Percentiles rank a stretch among this genome's conserved stretches.
phyloP scores from a whole-genome alignment of 2,329 filamentous ascomycete genomes.

The Verticillium klebahnii region DNA sequence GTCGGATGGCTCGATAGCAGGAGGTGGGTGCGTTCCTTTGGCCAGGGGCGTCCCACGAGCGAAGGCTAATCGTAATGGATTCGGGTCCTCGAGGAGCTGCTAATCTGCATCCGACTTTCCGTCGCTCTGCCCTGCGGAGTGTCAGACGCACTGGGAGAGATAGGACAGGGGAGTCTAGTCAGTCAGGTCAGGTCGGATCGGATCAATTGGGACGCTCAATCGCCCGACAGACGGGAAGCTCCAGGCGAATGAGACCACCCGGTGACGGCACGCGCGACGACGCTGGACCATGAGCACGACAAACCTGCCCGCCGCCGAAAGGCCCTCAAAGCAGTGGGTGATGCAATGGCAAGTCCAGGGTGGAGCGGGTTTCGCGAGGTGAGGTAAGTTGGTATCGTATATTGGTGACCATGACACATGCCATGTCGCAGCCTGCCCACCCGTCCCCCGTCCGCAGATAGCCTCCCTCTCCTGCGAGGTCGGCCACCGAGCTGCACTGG shows the following conservation, averaged over 20 bases:
- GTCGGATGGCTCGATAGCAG: background rate
- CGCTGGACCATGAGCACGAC: slow-evolving; percentile 10
- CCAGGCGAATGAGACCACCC: slow-evolving; percentile 32
- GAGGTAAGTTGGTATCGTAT: background rate
- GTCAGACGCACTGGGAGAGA: background rate
- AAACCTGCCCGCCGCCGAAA: background rate
- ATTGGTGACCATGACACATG: slow-evolving; percentile 5
- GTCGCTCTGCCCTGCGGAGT: background rate
- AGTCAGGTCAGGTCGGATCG: background rate
- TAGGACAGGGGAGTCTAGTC: background rate
- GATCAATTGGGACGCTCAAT: background rate
- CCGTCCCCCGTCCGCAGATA: background rate
- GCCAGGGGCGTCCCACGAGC: background rate
- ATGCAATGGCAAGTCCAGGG: background rate
- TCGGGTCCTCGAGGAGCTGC: background rate
- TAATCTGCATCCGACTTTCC: background rate
- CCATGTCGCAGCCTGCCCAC: background rate
- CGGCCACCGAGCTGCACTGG: background rate
- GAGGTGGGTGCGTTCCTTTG: background rate
- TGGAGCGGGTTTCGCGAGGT: background rate
- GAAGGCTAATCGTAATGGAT: background rate
- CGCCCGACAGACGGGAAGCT: background rate
- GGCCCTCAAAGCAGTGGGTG: background rate
- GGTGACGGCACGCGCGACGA: slow-evolving; percentile 30
- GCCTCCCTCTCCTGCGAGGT: background rate